A percentile compares a stretch with the other conserved stretches of the same genome.
Evolutionary conservation across 225 moss, liverwort and hornwort species (phyloP).

Genomic region (Straminergon stramineum): DNA sequence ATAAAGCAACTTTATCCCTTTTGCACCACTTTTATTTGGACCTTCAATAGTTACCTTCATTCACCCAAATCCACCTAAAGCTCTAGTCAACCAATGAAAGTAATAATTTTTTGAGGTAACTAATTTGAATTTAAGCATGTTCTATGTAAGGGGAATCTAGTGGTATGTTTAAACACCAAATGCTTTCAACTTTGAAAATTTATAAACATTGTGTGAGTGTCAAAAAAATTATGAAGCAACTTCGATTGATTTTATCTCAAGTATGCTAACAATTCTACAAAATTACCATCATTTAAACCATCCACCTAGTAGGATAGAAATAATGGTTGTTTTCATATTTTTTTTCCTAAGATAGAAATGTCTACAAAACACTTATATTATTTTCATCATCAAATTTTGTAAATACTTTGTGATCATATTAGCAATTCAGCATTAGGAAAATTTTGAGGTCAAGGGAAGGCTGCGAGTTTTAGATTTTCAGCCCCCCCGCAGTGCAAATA

Average conservation of each 20-base stretch:
- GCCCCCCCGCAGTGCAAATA: too few species aligned
- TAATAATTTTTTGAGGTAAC: background rate
- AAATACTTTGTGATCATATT: background rate
- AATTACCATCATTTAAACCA: background rate
- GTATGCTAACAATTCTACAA: background rate
- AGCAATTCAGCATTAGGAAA: too few species aligned
- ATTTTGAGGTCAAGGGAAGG: too few species aligned
- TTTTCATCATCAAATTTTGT: background rate
- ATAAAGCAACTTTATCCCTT: rapidly evolving
- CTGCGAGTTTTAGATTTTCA: too few species aligned
- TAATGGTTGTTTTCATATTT: background rate
- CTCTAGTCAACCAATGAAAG: background rate
- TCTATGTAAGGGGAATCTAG: background rate
- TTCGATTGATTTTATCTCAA: rapidly evolving
- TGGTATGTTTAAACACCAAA: background rate
- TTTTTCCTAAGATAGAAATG: rapidly evolving
- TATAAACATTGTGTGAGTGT: too few species aligned
- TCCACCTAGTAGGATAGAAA: rapidly evolving
- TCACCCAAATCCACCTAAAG: background rate
- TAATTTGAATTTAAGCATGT: rapidly evolving
- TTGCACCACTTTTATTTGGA: background rate
- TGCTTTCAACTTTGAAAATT: background rate
- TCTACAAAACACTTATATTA: rapidly evolving
- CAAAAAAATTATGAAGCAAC: background rate
- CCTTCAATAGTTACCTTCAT: background rate